These are phyloP conservation scores for Venturia asperata DNA, from an alignment of 2,329 filamentous ascomycete genomes.

Conservation along the genomic window DNA sequence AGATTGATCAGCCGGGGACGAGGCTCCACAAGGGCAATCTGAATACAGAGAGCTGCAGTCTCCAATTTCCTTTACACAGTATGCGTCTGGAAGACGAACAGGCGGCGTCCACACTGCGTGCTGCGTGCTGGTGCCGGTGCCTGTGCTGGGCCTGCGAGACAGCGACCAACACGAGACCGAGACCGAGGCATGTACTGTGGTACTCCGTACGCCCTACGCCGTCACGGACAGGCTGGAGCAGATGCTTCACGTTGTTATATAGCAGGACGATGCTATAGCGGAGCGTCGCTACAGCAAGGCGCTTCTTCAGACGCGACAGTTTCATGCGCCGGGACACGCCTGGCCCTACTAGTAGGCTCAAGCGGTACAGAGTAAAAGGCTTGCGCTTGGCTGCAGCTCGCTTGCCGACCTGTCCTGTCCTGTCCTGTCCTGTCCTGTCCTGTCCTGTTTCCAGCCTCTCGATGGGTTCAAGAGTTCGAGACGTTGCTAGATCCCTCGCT, in stretches of 20 bases:
- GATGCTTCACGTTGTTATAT: no score
- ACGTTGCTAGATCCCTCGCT: not conserved
- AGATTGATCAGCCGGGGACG: not conserved
- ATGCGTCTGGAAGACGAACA: not conserved
- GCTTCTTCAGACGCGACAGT: conserved; percentile 1
- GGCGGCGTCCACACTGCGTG: not conserved
- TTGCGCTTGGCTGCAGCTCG: conserved; percentile 4
- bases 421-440: no score
- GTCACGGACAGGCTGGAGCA: not conserved
- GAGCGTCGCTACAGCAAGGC: no score
- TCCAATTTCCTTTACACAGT: not conserved
- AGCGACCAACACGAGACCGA: not conserved
- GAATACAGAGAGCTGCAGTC: not conserved
- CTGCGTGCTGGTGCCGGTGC: not conserved
- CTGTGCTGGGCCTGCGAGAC: not conserved
- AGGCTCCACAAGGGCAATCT: not conserved
- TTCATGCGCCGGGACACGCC: not conserved
- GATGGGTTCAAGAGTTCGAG: no score
- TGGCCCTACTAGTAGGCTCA: no score
- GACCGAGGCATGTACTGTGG: not conserved
- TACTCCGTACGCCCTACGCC: not conserved
- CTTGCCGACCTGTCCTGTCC: not conserved
- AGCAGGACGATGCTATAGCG: not conserved
- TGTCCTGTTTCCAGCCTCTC: no score
- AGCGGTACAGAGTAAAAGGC: no score